Conservation (phyloP, 1,139 yeast species). For the Pichia sp. region DNA sequence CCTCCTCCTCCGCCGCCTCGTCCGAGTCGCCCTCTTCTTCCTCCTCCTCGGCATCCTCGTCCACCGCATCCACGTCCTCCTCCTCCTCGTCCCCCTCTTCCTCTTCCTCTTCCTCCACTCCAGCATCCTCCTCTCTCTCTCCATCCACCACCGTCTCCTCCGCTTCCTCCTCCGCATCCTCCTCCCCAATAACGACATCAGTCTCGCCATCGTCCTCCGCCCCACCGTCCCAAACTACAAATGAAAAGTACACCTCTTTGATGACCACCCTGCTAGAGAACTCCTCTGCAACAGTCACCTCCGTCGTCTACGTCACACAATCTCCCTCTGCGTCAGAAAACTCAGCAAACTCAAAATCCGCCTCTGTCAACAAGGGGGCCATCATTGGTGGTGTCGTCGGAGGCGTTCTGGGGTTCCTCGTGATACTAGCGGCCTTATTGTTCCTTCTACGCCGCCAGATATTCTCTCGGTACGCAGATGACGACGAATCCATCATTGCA, state of each 20-base stretch:
- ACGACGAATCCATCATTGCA: slow-evolving; percentile 49
- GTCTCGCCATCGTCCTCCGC: slow-evolving; percentile 19
- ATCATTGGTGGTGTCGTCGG: slow-evolving; percentile 71
- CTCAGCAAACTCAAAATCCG: slow-evolving; percentile 19
- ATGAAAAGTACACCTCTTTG: neutral
- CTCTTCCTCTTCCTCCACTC: slow-evolving; percentile 7
- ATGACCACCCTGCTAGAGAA: slow-evolving; percentile 24
- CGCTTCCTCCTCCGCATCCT: slow-evolving; percentile 20
- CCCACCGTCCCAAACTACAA: slow-evolving; percentile 17
- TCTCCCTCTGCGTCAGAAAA: slow-evolving; percentile 17
- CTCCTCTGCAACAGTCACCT: slow-evolving; percentile 24
- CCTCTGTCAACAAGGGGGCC: slow-evolving; percentile 41
- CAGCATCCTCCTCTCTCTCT: slow-evolving; percentile 15
- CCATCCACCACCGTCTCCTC: slow-evolving; percentile 22
- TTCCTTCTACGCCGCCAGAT: slow-evolving; percentile 48
- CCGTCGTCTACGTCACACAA: slow-evolving; percentile 28
- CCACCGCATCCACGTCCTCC: slow-evolving; percentile 21
- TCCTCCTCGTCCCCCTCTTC: slow-evolving; percentile 20
- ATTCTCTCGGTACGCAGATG: slow-evolving; percentile 44
- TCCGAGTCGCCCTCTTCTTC: slow-evolving; percentile 15
- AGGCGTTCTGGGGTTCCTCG: slow-evolving; percentile 51
- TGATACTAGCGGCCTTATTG: slow-evolving; percentile 40
- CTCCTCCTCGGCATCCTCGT: slow-evolving; percentile 23
- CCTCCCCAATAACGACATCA: slow-evolving; percentile 17
- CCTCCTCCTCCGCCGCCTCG: slow-evolving; percentile 29